Percentiles rank a stretch among this genome's conserved stretches.
phyloP scores from a whole-genome alignment of 2,329 filamentous ascomycete species.

The Emericellopsis cladophorae region DNA sequence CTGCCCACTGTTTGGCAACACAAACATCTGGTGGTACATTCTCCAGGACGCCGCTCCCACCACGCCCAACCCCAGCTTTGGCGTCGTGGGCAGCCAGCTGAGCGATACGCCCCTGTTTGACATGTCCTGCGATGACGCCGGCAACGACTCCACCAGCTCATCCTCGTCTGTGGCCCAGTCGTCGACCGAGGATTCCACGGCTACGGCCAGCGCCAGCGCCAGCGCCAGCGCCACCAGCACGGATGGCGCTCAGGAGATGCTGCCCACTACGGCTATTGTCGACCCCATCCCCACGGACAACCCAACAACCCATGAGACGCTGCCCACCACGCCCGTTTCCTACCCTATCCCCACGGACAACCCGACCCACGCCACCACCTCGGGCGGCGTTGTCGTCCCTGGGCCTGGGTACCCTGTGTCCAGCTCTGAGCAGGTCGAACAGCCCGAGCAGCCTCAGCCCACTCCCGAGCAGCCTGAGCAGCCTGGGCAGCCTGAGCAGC shows the following conservation, averaged over 20 bases:
- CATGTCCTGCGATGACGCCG: slow-evolving; percentile 38
- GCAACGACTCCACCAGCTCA: slow-evolving; percentile 1
- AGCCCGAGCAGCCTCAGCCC: background rate
- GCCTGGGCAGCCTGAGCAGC: background rate
- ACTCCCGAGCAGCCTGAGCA: background rate
- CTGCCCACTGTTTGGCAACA: slow-evolving; percentile 53
- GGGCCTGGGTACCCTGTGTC: background rate
- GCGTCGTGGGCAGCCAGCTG: slow-evolving; percentile 46
- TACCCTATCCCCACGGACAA: slow-evolving; percentile 1
- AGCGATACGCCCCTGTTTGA: slow-evolving; percentile 46
- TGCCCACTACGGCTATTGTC: background rate
- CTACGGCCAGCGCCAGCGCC: background rate
- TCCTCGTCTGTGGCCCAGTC: background rate
- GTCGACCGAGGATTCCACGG: background rate
- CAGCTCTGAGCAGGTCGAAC: background rate
- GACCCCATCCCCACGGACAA: background rate
- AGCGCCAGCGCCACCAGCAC: background rate
- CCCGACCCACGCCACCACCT: background rate
- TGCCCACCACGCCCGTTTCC: background rate
- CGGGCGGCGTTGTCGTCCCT: background rate
- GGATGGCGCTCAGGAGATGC: too few species aligned
- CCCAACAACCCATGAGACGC: too few species aligned
- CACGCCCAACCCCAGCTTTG: slow-evolving; percentile 56
- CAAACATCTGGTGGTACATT: slow-evolving; percentile 66
- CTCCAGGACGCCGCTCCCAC: slow-evolving; percentile 52